Evolutionary conservation across 352 stramenopile genomes (phyloP), one percentile per base, ranked within the genome.

Genomic region (Peronospora destructor): DNA sequence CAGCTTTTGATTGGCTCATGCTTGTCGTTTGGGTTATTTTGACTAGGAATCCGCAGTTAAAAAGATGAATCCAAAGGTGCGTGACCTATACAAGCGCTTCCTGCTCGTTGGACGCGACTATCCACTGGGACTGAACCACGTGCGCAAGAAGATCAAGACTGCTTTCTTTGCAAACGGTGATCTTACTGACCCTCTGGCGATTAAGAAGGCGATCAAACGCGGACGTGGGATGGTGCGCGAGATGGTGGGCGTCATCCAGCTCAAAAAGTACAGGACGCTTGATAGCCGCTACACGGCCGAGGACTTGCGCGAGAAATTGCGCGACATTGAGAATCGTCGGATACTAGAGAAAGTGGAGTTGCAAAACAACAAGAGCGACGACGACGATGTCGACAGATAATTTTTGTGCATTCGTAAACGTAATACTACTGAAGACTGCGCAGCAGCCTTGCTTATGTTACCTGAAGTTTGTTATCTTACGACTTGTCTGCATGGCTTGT

Each of bases 181-280:
- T 10, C 59, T 96, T 32, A 56, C 44, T 13, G 75, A 89, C 44
- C 60, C 85, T 11, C 50, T 80, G 14, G 87, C 80, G 17, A 70
- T 98, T 43, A 91, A 92, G 57, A 94, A 94, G 42, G 90, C 91
- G n/a, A 86, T 98, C 30, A 85, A 84, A 38, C 82, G 77, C 37
- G 95, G 95, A 11, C 65, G 95, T 57, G 97, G 90, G 69, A 95
- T 96, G 77, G 85, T 98, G 34, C 68, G 89, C 37, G 95, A 98
- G 66, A 94, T 98, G 76, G 79, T 97, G 41, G 95, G 84, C n/a
- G 86, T 98, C 12, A 97, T 98, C 61, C 84, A 98, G 73, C 71
- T 98, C 23, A 98, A 98, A 59, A 98, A 98, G 61, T 98, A 98
- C 65, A 77, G 95, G 44, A 85, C 91, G 39, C 83, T 98, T 61